Base-by-base conservation (phyloP, 2,329 filamentous ascomycete genomes). In the Phyllosticta capitalensis region DNA sequence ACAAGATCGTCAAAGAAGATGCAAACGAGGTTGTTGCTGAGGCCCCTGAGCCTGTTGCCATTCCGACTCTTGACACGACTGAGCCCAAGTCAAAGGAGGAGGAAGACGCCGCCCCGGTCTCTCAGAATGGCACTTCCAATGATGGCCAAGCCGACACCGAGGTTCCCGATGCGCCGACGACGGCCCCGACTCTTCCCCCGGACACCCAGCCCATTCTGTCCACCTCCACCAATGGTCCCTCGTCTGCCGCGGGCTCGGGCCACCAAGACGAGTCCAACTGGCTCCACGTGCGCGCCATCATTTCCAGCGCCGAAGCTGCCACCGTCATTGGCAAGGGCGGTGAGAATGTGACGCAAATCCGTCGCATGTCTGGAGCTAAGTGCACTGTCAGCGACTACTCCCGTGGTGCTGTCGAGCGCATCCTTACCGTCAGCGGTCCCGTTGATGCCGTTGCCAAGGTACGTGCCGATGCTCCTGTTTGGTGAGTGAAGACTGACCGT, bases 301-400 rank as follows among this genome's bases (percentile, higher is more conserved):
- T 99, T 68, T 95, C 92, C 56, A 99, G 92, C 75, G 90, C 91
- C 52, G 94, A 99, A 76, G 94, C 94, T 66, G 94, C 94, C 48
- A 99, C 94, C 54, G 90, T 96, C 65, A 99, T 99, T 75, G 94
- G 94, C 71, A 99, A 99, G 78, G 92, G 92, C 64, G 94, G 94
- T 72, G 94, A 99, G 80, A 99, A 99, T 71, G 94, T 99, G 54
- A 95, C 92, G 66, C 90, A 95, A 77, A 97, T 99, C 71, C 86
- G 94, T 66, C 90, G 90, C 72, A 82, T 96, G 77, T 96, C 94
- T 56, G 92, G 91, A 68, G 94, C 94, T 65, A 97, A 97, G 78
- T 99, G 94, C 79, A 99, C 94, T 54, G 94, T 99, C 67, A 96
- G 92, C 78, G 94, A 99, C 76, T 99, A 97, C 71, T 89, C 95